Evolutionary conservation across 805 yeast genomes (phyloP).

Genomic region (Dipodascus albidus): DNA sequence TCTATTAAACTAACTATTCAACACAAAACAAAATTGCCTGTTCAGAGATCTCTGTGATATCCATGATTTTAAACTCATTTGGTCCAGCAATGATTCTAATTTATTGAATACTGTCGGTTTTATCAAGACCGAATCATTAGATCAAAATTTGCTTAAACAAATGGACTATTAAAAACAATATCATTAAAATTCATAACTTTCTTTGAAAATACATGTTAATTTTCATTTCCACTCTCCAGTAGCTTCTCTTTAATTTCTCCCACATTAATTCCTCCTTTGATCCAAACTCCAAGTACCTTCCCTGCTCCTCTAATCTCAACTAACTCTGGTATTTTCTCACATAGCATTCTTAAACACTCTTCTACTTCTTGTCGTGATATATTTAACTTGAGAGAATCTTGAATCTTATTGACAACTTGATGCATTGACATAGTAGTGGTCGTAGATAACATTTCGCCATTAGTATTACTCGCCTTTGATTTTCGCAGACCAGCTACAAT

Average conservation of each 20-base stretch:
- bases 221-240: not conserved
- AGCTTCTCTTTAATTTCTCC: not conserved
- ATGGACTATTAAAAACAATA: too few species aligned
- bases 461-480: not conserved
- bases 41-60: too few species aligned
- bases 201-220: too few species aligned
- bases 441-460: not conserved
- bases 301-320: not conserved
- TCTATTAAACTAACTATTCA: not conserved
- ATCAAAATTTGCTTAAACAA: too few species aligned
- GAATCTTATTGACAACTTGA: not conserved
- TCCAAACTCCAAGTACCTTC: not conserved
- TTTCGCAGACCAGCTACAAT: not conserved
- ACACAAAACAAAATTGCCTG: too few species aligned
- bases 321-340: not conserved
- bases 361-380: not conserved
- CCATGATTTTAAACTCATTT: too few species aligned
- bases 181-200: too few species aligned
- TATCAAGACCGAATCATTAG: too few species aligned
- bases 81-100: too few species aligned
- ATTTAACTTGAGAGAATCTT: not conserved
- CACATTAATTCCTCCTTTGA: not conserved
- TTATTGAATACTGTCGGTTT: too few species aligned
- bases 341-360: not conserved
- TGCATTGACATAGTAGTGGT: conserved; percentile 1